These are phyloP conservation scores for Penicillium angulare DNA, from an alignment of 495 filamentous ascomycete genomes.

Conservation along the genomic window DNA sequence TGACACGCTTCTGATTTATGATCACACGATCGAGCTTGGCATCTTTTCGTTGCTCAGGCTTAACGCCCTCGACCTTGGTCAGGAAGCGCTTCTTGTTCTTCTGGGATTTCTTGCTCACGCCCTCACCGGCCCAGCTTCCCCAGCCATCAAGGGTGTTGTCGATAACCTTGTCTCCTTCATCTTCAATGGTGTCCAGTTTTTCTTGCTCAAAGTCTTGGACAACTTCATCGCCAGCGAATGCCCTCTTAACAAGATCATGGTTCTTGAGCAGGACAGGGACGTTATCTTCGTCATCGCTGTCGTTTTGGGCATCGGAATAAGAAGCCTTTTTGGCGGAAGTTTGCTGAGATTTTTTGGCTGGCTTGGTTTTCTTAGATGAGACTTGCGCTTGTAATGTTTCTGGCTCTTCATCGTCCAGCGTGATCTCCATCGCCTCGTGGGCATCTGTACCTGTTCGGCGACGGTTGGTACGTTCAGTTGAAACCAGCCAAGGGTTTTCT, in stretches of 20 bases:
- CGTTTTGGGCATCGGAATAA: constrained; percentile 32
- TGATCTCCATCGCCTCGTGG: constrained; percentile 41
- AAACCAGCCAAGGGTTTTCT: constrained; percentile 53
- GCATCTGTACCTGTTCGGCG: constrained; percentile 29
- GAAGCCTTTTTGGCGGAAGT: constrained; percentile 18
- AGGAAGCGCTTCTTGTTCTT: constrained; percentile 61
- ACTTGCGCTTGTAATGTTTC: constrained; percentile 9
- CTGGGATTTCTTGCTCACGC: constrained; percentile 64
- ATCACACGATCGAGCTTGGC: constrained; percentile 79
- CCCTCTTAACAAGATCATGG: constrained; percentile 75
- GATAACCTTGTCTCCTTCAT: constrained; percentile 81
- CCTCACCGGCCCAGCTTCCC: constrained; percentile 86
- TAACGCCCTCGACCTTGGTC: constrained; percentile 73
- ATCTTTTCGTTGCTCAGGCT: constrained; percentile 75
- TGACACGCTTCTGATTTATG: constrained; percentile 85
- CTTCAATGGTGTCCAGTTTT: constrained; percentile 67
- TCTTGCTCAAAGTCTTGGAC: constrained; percentile 77
- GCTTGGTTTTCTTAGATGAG: constrained; percentile 19
- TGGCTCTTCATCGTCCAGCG: constrained; percentile 29
- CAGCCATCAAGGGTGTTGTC: constrained; percentile 89
- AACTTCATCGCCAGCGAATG: constrained; percentile 91
- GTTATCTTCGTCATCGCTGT: constrained; percentile 56
- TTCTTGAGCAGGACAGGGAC: constrained; percentile 69
- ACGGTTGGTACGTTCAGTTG: constrained; percentile 40
- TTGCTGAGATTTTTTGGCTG: constrained; percentile 18